Conservation (phyloP, 495 filamentous ascomycete species). For the Chaetomidium leptoderma region DNA sequence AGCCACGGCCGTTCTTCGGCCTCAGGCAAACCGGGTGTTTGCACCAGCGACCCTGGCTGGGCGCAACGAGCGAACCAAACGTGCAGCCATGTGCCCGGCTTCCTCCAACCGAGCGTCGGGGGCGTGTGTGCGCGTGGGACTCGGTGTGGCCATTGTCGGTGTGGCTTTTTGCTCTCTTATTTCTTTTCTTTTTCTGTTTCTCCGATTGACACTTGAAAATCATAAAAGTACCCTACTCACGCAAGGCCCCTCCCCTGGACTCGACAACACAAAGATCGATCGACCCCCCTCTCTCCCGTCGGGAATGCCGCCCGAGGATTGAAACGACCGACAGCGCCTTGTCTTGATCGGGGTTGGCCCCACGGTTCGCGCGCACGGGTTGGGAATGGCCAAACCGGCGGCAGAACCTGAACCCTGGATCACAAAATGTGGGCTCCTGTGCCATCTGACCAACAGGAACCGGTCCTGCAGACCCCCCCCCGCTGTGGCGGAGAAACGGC, state of each 20-base stretch:
- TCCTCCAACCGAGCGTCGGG: conserved; percentile 3
- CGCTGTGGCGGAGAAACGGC: conserved; percentile 24
- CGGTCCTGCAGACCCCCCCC: neutral
- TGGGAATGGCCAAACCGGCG: conserved; percentile 16
- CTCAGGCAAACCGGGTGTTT: conserved; percentile 7
- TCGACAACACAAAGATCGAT: neutral
- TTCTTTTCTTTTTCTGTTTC: neutral
- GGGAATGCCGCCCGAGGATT: neutral
- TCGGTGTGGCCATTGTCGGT: neutral
- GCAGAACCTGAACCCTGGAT: conserved; percentile 34
- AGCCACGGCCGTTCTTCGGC: conserved; percentile 20
- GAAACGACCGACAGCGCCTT: neutral
- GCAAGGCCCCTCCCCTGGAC: too few species aligned
- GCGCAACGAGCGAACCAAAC: conserved; percentile 8
- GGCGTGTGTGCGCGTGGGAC: neutral
- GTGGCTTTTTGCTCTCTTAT: neutral
- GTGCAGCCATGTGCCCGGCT: conserved; percentile 6
- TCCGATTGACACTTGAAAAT: too few species aligned
- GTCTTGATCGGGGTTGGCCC: neutral
- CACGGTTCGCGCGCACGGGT: neutral
- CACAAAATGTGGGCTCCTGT: neutral
- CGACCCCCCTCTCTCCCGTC: too few species aligned
- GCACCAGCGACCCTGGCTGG: conserved; percentile 5
- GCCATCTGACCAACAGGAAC: conserved; percentile 19
- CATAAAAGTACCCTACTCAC: too few species aligned